These are phyloP conservation scores for Paramecium caudatum DNA, from an alignment of 73 alveolate species.

Conservation along the genomic window DNA sequence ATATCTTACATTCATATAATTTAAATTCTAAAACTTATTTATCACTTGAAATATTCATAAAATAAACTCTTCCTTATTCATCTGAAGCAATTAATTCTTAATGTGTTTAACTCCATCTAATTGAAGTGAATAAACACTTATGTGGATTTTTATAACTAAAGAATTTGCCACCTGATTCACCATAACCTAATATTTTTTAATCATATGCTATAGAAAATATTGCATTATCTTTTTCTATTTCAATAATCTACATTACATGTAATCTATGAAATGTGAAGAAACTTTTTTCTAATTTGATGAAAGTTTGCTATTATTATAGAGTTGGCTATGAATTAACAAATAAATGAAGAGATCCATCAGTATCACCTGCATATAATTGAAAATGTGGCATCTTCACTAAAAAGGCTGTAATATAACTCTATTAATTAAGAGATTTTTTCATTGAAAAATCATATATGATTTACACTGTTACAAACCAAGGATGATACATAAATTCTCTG, in stretches of 20 bases:
- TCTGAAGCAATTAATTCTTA: conserved; percentile 89
- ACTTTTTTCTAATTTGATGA: conserved; percentile 83
- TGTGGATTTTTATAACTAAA: conserved; percentile 88
- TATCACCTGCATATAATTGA: conserved; percentile 91
- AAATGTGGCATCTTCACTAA: conserved; percentile 87
- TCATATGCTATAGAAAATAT: conserved; percentile 91
- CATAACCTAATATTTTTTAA: conserved; percentile 88
- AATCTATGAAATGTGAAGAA: conserved; percentile 83
- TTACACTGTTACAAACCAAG: conserved; percentile 90
- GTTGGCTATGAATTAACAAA: conserved; percentile 80
- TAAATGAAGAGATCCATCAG: conserved; percentile 91
- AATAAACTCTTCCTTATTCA: conserved; percentile 89
- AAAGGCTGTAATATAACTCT: conserved; percentile 89
- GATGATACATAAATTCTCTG: conserved; percentile 91
- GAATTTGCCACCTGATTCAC: conserved; percentile 85
- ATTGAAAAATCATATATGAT: conserved; percentile 87
- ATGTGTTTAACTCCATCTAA: conserved; percentile 69
- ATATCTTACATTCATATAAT: conserved; percentile 79
- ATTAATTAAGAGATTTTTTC: conserved; percentile 80
- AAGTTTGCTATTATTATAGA: conserved; percentile 74
- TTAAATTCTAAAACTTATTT: conserved; percentile 84
- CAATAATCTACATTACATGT: conserved; percentile 83
- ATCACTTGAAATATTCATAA: conserved; percentile 91
- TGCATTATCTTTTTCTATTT: conserved; percentile 88
- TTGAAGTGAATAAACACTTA: conserved; percentile 83